Conservation (phyloP, 345 rosid species). For the Eucalyptus regnans region DNA sequence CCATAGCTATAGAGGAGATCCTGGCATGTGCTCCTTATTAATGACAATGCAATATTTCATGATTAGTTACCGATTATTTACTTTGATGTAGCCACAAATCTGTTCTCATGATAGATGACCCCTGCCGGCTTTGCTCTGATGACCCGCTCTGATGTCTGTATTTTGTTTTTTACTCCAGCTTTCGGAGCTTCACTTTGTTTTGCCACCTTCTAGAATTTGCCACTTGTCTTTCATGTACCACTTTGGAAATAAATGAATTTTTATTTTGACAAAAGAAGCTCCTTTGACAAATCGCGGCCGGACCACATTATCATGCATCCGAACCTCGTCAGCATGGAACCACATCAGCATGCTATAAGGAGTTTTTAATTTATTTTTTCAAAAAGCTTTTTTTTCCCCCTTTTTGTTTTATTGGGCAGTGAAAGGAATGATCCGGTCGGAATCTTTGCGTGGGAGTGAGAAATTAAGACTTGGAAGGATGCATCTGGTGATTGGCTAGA, state of each 20-base stretch:
- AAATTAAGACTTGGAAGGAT: not conserved
- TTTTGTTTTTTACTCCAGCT: not conserved
- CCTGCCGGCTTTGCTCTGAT: not conserved
- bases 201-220: not conserved
- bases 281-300: not conserved
- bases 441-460: not conserved
- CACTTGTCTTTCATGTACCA: not conserved
- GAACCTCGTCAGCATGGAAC: not conserved
- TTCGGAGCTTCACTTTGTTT: not conserved
- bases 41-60: not conserved
- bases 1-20: not conserved
- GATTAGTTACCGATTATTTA: not conserved
- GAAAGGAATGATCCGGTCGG: not conserved
- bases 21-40: not conserved
- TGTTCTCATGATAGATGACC: not conserved
- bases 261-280: not conserved
- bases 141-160: not conserved
- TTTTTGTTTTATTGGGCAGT: not conserved
- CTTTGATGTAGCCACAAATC: not conserved
- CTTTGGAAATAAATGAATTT: not conserved
- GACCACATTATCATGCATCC: not conserved
- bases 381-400: not conserved
- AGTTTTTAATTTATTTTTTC: not conserved
- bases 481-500: not conserved
- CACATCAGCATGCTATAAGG: not conserved